Evolutionary conservation across 768 basidiomycete genomes (phyloP), one percentile per base, ranked within the genome.

Genomic region (Kwoniella pini): DNA sequence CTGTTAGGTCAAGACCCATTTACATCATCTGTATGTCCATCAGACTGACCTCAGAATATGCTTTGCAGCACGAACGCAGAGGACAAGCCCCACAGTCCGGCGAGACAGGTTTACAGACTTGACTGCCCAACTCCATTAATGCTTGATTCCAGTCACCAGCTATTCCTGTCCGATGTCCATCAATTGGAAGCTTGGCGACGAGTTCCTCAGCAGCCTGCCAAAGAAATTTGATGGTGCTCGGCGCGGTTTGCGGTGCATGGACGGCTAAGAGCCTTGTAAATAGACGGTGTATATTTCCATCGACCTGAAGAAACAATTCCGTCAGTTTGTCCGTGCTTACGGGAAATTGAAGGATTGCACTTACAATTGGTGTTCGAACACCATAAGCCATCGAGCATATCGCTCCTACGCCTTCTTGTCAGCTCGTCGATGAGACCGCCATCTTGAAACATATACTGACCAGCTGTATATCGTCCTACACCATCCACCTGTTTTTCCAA

Each of bases 91-190:
- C 79, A 70, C 94, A 97, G 19, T 80, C 78, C 10, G 94, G 94
- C 63, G 88, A 85, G 62, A 85, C 86, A 40, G 89, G 87, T 77
- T 88, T 92, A 80, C 94, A 98, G 2, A 96, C 84, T 2, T 91
- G 95, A 74, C 89, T 90, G 49, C 94, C 94, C 6, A 97, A 85
- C 74, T 98, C 94, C 76, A 97, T 97, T 51, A 98, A 82, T 13
- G 90, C 92, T 80, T 96, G 77, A 62, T 95, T 95, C 64, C 93
- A 82, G 74, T 94, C 90, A 17, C 92, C 91, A 0, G 91, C 84
- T 13, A 71, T 55, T 9, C 71, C 73, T 24, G 62, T 49, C 19
- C 54, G 17, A 15, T 46, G 55, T 1, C 55, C 51, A 10, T 33
- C 57, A 63, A 83, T 76, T 31, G 83, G 82, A 49, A 81, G 73